Percentiles rank a stretch among this genome's conserved stretches.
phyloP scores from a whole-genome alignment of 2,329 filamentous ascomycete species.

The Raffaelea arxii region DNA sequence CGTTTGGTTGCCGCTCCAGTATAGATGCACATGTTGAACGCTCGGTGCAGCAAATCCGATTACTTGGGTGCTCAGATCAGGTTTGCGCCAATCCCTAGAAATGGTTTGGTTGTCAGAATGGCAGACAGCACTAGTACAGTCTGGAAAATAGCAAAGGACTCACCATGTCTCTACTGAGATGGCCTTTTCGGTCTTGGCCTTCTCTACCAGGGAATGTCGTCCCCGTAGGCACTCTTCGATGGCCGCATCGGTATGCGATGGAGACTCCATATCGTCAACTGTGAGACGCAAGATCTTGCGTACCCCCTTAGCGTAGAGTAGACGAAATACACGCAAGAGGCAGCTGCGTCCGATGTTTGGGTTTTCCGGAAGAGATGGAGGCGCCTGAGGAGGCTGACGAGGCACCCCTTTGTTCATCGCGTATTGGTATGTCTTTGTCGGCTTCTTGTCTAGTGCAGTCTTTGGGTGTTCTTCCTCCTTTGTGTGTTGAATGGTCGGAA shows the following conservation, averaged over 20 bases:
- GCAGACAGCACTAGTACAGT: neutral
- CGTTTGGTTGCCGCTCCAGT: conserved; percentile 23
- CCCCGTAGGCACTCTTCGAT: conserved; percentile 11
- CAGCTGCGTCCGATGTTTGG: conserved; percentile 1
- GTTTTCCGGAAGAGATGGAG: neutral
- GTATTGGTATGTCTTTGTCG: conserved; percentile 1
- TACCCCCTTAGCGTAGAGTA: neutral
- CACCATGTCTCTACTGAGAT: conserved; percentile 10
- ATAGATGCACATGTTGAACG: conserved; percentile 17
- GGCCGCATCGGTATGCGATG: conserved; percentile 11
- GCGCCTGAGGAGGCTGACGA: too few relatives aligned
- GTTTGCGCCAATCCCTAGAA: conserved; percentile 13
- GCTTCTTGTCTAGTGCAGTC: too few relatives aligned
- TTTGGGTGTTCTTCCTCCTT: neutral
- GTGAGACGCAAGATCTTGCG: conserved; percentile 5
- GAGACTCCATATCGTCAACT: conserved; percentile 11
- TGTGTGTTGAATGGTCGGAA: neutral
- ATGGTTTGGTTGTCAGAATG: too few relatives aligned
- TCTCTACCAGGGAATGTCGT: neutral
- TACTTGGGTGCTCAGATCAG: conserved; percentile 11
- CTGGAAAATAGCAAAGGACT: neutral
- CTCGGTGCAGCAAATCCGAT: conserved; percentile 11
- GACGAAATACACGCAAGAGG: conserved; percentile 1
- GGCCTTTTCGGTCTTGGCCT: neutral
- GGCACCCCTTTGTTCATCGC: neutral